Conservation (phyloP, 2,329 filamentous ascomycete genomes). For the Claviceps sp. region DNA sequence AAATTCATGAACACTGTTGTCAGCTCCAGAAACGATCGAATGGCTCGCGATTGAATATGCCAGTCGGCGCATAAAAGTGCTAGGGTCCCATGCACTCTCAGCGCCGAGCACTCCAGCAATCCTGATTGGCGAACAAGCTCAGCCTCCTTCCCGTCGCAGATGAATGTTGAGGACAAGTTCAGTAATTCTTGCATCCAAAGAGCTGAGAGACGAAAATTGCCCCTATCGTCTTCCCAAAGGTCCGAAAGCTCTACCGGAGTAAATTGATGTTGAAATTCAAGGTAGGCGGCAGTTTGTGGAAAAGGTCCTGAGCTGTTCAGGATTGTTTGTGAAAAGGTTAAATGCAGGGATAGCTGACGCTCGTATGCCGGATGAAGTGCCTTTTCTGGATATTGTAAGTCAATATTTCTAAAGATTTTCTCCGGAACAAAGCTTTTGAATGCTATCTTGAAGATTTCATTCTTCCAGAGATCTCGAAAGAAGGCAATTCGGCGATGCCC, state of each 20-base stretch:
- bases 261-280: conserved; percentile 2
- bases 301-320: conserved; percentile 13
- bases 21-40: background rate
- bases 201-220: conserved; percentile 5
- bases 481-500: conserved; percentile 54
- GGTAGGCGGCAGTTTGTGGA: conserved; percentile 9
- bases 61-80: conserved; percentile 33
- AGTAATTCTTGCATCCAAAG: conserved; percentile 25
- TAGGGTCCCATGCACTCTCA: conserved; percentile 45
- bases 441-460: conserved; percentile 12
- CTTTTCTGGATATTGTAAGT: conserved; percentile 18
- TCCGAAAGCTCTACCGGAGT: background rate
- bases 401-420: conserved; percentile 29
- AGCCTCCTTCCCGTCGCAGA: background rate
- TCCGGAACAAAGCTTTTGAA: conserved; percentile 19
- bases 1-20: conserved; percentile 20
- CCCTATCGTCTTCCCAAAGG: background rate
- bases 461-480: conserved; percentile 46
- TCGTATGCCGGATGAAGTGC: conserved; percentile 24
- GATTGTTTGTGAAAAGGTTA: conserved; percentile 18
- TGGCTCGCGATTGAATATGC: conserved; percentile 34
- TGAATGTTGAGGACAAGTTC: conserved; percentile 23
- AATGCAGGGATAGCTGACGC: conserved; percentile 15
- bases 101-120: conserved; percentile 47
- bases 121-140: conserved; percentile 13